phyloP scores from a whole-genome alignment of 2,329 filamentous ascomycete species.

The Colletotrichum sidae region DNA sequence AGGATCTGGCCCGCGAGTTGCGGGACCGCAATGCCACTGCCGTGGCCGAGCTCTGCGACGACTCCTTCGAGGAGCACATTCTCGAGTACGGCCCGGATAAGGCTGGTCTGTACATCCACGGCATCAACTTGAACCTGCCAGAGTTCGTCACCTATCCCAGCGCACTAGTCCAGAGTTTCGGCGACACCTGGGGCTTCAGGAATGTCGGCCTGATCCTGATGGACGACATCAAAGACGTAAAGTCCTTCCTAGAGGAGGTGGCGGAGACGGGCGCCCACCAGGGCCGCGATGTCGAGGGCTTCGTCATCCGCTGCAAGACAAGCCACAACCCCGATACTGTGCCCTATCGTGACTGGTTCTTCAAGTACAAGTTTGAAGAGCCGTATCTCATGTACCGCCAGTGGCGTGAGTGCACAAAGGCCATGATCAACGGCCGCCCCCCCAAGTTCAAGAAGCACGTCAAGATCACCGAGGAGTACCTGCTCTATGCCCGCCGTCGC shows the following conservation, averaged over 20 bases:
- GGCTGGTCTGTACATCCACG: conserved; percentile 93
- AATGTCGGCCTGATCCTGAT: conserved; percentile 86
- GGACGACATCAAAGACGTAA: conserved; percentile 79
- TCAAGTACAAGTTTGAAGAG: conserved; percentile 99
- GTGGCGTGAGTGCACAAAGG: conserved; percentile 97
- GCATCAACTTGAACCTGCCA: conserved; percentile 95
- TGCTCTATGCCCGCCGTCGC: conserved; percentile 81
- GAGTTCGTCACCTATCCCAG: conserved; percentile 90
- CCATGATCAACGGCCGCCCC: conserved; percentile 79
- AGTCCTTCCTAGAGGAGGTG: conserved; percentile 83
- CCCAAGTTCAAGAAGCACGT: conserved; percentile 88
- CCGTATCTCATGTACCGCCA: conserved; percentile 99
- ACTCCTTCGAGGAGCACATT: conserved; percentile 96
- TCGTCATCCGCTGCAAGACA: conserved; percentile 91
- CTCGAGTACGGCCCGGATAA: conserved; percentile 85
- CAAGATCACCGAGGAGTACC: conserved; percentile 91
- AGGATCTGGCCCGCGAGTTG: conserved; percentile 81
- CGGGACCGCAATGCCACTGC: conserved; percentile 89
- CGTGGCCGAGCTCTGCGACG: conserved; percentile 95
- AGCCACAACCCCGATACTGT: conserved; percentile 59
- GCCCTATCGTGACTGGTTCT: conserved; percentile 94
- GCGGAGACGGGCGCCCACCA: conserved; percentile 91
- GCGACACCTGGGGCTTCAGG: conserved; percentile 92
- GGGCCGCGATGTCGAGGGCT: conserved; percentile 94
- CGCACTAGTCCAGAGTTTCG: conserved; percentile 86